These are phyloP conservation scores for Epichloe gansuensis DNA, from an alignment of 2,329 filamentous ascomycete species.

Conservation along the genomic window DNA sequence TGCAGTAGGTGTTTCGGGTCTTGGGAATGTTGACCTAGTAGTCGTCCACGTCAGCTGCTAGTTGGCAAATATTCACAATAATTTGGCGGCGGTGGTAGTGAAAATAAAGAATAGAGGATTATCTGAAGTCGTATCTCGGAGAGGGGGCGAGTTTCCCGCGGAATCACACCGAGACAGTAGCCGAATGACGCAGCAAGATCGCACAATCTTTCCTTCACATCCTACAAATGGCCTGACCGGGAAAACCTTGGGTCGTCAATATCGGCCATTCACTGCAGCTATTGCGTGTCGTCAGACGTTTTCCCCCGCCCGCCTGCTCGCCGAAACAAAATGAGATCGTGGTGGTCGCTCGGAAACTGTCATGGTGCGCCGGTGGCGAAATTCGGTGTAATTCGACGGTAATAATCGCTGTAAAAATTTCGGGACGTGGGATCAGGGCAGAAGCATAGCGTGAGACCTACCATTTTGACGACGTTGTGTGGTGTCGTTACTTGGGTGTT, in stretches of 20 bases:
- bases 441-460: constrained; percentile 19
- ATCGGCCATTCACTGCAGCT: not conserved
- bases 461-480: constrained; percentile 38
- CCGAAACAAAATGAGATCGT: not conserved
- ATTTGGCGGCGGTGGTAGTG: not conserved
- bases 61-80: not conserved
- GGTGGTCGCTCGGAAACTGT: constrained; percentile 12
- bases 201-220: not conserved
- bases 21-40: constrained; percentile 92
- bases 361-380: constrained; percentile 18
- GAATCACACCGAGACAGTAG: not conserved
- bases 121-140: not conserved
- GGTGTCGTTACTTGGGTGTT: constrained; percentile 30
- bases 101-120: not conserved
- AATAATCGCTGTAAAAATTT: not conserved
- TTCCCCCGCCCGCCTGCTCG: not conserved
- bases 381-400: constrained; percentile 8
- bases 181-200: not conserved
- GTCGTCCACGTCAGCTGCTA: constrained; percentile 5
- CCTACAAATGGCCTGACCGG: no score
- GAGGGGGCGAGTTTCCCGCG: not conserved
- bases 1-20: constrained; percentile 95
- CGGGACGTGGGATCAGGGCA: constrained; percentile 5
- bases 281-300: not conserved
- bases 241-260: not conserved